Percentiles rank a stretch among this genome's conserved stretches.
Conservation (phyloP, 805 yeast species). For the Ogataea nitratoaversa region DNA sequence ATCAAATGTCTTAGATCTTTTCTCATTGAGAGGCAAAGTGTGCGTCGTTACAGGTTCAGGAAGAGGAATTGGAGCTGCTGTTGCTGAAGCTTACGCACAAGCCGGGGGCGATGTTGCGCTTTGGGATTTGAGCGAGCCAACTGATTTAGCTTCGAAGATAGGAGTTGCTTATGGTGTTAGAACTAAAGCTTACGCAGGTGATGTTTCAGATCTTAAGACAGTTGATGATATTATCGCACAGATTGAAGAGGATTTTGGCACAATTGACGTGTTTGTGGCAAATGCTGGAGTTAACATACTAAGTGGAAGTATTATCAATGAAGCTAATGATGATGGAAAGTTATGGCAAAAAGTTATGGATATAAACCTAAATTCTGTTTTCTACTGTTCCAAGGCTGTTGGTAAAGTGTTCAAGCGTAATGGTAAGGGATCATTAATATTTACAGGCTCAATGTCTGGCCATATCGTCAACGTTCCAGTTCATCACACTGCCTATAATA, state of each 20-base stretch:
- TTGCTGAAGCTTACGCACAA: constrained; percentile 40
- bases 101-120: constrained; percentile 41
- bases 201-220: constrained; percentile 29
- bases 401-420: constrained; percentile 44
- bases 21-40: constrained; percentile 40
- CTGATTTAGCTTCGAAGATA: constrained; percentile 31
- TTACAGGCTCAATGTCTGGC: constrained; percentile 54
- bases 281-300: constrained; percentile 37
- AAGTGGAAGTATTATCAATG: constrained; percentile 20
- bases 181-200: constrained; percentile 21
- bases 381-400: constrained; percentile 46
- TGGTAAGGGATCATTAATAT: constrained; percentile 45
- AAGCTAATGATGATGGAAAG: constrained; percentile 34
- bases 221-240: constrained; percentile 29
- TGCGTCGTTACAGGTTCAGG: constrained; percentile 41
- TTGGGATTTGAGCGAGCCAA: constrained; percentile 37
- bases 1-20: constrained; percentile 40
- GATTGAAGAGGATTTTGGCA: constrained; percentile 36
- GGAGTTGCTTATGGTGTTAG: constrained; percentile 36
- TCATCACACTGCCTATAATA: constrained; percentile 46
- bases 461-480: constrained; percentile 52
- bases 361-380: constrained; percentile 46
- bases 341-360: constrained; percentile 48
- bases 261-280: constrained; percentile 39
- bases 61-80: constrained; percentile 37